These are phyloP conservation scores for Coccomyxa sp. DNA, from an alignment of 139 green algal species.

Conservation along the genomic window DNA sequence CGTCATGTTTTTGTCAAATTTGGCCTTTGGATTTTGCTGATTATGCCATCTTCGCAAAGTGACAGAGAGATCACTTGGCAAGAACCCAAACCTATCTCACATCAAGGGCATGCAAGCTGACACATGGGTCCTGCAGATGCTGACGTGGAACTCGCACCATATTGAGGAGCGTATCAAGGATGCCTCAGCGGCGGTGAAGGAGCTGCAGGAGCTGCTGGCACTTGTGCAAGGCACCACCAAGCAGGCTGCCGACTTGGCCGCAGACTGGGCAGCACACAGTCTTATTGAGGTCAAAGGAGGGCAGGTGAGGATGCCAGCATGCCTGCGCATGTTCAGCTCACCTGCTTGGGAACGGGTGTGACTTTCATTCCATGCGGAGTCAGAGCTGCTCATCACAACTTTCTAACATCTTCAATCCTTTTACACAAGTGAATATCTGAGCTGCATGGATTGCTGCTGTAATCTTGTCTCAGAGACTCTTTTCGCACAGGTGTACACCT, in stretches of 20 bases:
- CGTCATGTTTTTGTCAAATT: too few relatives aligned
- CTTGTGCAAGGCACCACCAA: constrained; percentile 80
- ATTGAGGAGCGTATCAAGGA: constrained; percentile 83
- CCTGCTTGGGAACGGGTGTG: too few relatives aligned
- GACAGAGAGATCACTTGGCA: not conserved
- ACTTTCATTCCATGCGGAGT: too few relatives aligned
- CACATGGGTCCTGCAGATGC: constrained; percentile 18
- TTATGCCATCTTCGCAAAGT: constrained; percentile 6
- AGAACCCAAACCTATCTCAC: not conserved
- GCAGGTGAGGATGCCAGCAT: too few relatives aligned
- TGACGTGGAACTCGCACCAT: constrained; percentile 75
- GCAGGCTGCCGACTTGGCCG: constrained; percentile 50
- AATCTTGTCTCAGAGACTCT: too few relatives aligned
- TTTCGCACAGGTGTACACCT: too few relatives aligned
- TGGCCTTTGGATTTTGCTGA: too few relatives aligned
- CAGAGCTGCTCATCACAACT: too few relatives aligned
- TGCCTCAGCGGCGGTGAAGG: constrained; percentile 66
- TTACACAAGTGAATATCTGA: too few relatives aligned
- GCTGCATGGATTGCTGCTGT: too few relatives aligned
- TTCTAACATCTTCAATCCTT: too few relatives aligned
- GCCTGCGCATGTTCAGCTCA: too few relatives aligned
- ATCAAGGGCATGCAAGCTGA: not conserved
- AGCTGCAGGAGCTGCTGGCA: constrained; percentile 61
- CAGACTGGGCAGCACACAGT: constrained; percentile 66
- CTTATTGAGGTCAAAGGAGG: constrained; percentile 88